These are phyloP conservation scores for Russula olivacea DNA, from an alignment of 768 basidiomycete species.

Conservation along the genomic window DNA sequence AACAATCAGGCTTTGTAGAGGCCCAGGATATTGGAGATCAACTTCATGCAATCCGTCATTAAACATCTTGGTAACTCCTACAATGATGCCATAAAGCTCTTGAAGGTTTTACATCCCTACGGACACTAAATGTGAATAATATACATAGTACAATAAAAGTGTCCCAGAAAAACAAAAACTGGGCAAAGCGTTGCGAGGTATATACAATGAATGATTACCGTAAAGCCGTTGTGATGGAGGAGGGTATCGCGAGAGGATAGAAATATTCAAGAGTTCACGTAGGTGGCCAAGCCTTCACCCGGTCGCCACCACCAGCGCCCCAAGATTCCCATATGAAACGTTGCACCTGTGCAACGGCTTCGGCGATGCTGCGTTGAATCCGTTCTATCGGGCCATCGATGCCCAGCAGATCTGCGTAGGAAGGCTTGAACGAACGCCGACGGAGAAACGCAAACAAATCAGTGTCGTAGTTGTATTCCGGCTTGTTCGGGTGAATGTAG, in stretches of 20 bases:
- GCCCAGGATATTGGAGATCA: no score
- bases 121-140: not conserved
- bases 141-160: constrained; percentile 4
- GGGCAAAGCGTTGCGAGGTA: constrained; percentile 6
- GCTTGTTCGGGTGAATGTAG: constrained; percentile 43
- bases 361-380: constrained; percentile 3
- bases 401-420: constrained; percentile 14
- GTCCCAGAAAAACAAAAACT: not conserved
- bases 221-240: not conserved
- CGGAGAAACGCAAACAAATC: constrained; percentile 30
- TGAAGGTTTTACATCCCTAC: no score
- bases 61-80: no score
- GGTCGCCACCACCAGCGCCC: constrained; percentile 10
- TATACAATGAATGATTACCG: not conserved
- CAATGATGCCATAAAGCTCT: no score
- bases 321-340: constrained; percentile 22
- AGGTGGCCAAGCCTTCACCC: constrained; percentile 22
- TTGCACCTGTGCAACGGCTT: constrained; percentile 14
- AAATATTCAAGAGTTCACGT: constrained; percentile 3
- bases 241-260: constrained; percentile 11
- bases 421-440: constrained; percentile 5
- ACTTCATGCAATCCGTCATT: no score
- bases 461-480: constrained; percentile 37
- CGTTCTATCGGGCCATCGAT: constrained; percentile 9
- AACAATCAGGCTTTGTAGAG: no score